Conservation (phyloP, 1,139 yeast species). For the Kurtzmaniella quercitrusa region DNA sequence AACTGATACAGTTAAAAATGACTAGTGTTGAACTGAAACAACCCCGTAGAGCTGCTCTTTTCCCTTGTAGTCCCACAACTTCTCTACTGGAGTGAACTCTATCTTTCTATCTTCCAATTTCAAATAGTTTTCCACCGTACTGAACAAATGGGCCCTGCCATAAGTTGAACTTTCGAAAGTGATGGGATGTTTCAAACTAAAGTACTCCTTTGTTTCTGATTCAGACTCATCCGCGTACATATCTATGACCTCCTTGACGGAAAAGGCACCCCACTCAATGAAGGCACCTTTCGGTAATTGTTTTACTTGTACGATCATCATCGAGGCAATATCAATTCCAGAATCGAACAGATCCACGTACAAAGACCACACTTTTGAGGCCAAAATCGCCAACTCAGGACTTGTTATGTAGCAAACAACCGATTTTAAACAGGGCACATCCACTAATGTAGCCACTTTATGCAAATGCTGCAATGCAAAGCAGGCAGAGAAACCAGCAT, state of each 20-base stretch:
- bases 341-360: conserved; percentile 19
- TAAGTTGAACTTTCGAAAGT: background rate
- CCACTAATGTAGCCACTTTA: conserved; percentile 56
- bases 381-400: conserved; percentile 20
- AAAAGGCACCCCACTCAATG: conserved; percentile 76
- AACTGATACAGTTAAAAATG: background rate
- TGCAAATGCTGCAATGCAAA: conserved; percentile 72
- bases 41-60: conserved; percentile 17
- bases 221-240: conserved; percentile 42
- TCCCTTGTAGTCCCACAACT: conserved; percentile 18
- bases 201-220: conserved; percentile 15
- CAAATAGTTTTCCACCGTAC: background rate
- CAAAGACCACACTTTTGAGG: conserved; percentile 33
- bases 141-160: background rate
- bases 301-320: conserved; percentile 55
- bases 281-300: conserved; percentile 65
- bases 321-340: conserved; percentile 16
- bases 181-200: background rate
- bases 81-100: conserved; percentile 26
- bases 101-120: background rate
- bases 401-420: conserved; percentile 53
- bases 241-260: conserved; percentile 34
- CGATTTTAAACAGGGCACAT: conserved; percentile 38
- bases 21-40: conserved; percentile 11
- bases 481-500: conserved; percentile 29